Evolutionary conservation across 768 basidiomycete species (phyloP), one percentile per base, ranked within the genome.

Genomic region (Rossbeevera mucosa): DNA sequence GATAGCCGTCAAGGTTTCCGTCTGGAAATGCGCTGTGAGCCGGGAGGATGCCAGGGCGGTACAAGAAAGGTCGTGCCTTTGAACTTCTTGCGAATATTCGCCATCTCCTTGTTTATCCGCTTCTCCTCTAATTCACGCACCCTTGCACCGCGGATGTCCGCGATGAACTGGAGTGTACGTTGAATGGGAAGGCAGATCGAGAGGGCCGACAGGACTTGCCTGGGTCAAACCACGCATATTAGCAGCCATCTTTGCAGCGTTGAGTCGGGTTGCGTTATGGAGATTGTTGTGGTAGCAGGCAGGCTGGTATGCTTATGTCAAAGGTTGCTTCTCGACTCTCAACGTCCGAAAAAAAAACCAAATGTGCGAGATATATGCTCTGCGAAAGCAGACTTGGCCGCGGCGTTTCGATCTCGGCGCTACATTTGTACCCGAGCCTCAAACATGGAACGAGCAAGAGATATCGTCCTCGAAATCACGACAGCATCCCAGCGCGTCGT

Each of bases 81-180:
- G 78, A 99, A 98, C 71, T 95, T 93, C 78, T 96, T 95, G 55
- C 96, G 79, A 57, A 99, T 99, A 63, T 99, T 97, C 1, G 96
- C 96, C 96, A 99, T 98, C 74, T 99, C 96, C 72, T 97, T 94
- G 75, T 99, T 99, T 61, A 99, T 96, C 50, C 96, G 78, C 73
- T 97, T 98, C 79, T 98, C 95, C 67, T 99, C 96, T 48, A 98
- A 74, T 70, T 99, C 96, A 50, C 95, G 83, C 20, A 98, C 94
- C 52, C 95, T 78, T 46, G 95, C 95, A 46, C 96, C 94, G 51
- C 96, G 88, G 64, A 99, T 91, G 72, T 99, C 96, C 68, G 95
- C 94, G 69, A 99, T 99, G 79, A 98, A 96, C 94, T 96, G 29
- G 24, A 22, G 44, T 24, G 11, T 18, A 25, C n/a, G 29, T 62